Percentiles rank a stretch among this genome's conserved stretches.
phyloP scores from a whole-genome alignment of 1,139 yeast species.

The Candida sp. region DNA sequence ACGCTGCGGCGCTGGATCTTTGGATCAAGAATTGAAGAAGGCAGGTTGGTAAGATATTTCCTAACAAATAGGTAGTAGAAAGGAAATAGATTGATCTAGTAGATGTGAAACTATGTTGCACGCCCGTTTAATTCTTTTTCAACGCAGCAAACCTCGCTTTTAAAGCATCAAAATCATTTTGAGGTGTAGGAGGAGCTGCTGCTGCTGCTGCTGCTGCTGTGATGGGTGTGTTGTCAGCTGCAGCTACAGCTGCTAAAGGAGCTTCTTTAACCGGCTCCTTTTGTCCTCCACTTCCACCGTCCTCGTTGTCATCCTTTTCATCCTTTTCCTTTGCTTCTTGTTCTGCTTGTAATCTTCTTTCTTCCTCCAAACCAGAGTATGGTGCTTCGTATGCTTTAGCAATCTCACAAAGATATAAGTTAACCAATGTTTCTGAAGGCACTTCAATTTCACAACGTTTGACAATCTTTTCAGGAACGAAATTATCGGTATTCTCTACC shows the following conservation, averaged over 20 bases:
- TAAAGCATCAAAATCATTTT: conserved; percentile 37
- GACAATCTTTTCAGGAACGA: conserved; percentile 63
- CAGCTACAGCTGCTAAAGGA: conserved; percentile 9
- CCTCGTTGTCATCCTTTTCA: conserved; percentile 15
- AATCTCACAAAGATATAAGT: conserved; percentile 72
- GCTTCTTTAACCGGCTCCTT: conserved; percentile 15
- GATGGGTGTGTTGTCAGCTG: conserved; percentile 2
- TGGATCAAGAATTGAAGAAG: too few relatives aligned
- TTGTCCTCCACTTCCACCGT: conserved; percentile 20
- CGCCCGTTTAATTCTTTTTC: conserved; percentile 19
- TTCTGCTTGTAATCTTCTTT: not conserved
- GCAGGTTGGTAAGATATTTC: too few relatives aligned
- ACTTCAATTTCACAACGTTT: conserved; percentile 65
- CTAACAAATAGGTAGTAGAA: too few relatives aligned
- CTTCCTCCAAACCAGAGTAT: conserved; percentile 48
- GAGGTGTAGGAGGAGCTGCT: conserved; percentile 10
- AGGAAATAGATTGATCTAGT: too few relatives aligned
- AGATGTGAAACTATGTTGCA: too few relatives aligned
- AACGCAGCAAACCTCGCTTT: conserved; percentile 48
- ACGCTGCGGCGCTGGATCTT: too few relatives aligned
- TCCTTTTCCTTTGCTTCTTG: conserved; percentile 17
- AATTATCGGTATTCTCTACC: conserved; percentile 48
- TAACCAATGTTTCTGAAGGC: conserved; percentile 64
- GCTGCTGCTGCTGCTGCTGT: too few relatives aligned
- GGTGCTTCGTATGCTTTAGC: conserved; percentile 80